These are phyloP conservation scores for Hyaloperonospora brassicae DNA, from an alignment of 352 stramenopile genomes.

Conservation along the genomic window DNA sequence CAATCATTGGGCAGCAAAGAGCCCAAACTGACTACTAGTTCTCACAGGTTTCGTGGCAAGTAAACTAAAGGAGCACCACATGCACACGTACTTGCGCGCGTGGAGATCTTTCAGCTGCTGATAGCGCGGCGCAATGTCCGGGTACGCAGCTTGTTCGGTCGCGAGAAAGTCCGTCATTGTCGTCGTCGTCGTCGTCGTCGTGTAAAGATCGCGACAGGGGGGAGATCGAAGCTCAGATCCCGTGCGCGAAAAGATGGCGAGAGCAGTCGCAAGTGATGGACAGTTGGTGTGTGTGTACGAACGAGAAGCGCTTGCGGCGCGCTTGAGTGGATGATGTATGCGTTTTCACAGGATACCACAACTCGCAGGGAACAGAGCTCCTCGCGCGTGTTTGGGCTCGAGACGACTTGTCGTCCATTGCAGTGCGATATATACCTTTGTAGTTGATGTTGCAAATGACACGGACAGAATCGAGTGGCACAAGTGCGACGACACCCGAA, in stretches of 20 bases:
- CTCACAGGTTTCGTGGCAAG: neutral
- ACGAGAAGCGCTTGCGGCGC: no score
- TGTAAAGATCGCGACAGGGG: neutral
- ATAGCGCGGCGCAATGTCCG: constrained; percentile 88
- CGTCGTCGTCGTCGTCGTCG: neutral
- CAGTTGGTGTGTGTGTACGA: no score
- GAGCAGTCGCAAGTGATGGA: no score
- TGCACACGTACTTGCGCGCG: constrained; percentile 67
- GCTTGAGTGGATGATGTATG: neutral
- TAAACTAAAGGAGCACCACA: no score
- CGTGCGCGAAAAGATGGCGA: neutral
- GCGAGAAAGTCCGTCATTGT: constrained; percentile 79
- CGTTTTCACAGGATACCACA: neutral
- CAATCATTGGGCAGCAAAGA: neutral
- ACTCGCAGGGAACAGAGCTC: no score
- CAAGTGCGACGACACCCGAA: no score
- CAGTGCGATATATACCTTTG: no score
- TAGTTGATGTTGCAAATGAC: no score
- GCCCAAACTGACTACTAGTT: neutral
- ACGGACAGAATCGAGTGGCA: no score
- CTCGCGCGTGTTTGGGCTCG: no score
- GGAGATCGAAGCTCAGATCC: neutral
- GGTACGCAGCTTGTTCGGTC: constrained; percentile 81
- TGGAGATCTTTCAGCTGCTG: constrained; percentile 88
- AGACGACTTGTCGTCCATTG: neutral